Conservation (phyloP, 345 rosid species). For the Melastoma malabathricum region DNA sequence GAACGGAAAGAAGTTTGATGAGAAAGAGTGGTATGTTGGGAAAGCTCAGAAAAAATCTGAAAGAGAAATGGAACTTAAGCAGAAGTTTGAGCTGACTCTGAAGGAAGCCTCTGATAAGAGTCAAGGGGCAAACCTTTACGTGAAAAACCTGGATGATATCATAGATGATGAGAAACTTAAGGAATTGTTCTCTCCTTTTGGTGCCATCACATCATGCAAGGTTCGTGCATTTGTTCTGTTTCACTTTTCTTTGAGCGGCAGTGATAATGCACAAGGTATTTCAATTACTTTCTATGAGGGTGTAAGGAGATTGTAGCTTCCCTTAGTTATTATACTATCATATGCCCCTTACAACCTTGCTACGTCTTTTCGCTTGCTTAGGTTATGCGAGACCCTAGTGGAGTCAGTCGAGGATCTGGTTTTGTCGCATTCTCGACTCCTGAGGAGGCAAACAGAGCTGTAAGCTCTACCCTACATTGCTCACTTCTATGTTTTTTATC, state of each 20-base stretch:
- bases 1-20: slow-evolving; percentile 64
- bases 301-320: no score
- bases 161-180: slow-evolving; percentile 77
- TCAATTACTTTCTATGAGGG: not conserved
- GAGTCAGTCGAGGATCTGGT: slow-evolving; percentile 66
- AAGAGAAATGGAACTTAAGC: slow-evolving; percentile 60
- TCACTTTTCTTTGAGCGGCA: not conserved
- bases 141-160: slow-evolving; percentile 73
- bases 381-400: slow-evolving; percentile 80
- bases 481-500: not conserved
- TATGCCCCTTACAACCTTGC: no score
- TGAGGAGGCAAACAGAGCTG: slow-evolving; percentile 81
- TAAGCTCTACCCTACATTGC: slow-evolving; percentile 17
- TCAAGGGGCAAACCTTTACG: slow-evolving; percentile 77
- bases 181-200: slow-evolving; percentile 68
- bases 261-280: not conserved
- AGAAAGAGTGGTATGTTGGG: slow-evolving; percentile 87
- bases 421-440: slow-evolving; percentile 74
- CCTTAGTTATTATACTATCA: no score
- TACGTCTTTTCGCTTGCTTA: slow-evolving; percentile 6
- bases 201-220: slow-evolving; percentile 83
- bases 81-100: slow-evolving; percentile 61
- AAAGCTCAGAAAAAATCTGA: slow-evolving; percentile 86
- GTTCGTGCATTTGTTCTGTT: slow-evolving; percentile 12
- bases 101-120: slow-evolving; percentile 76